Conservation (phyloP, 2,329 filamentous ascomycete genomes). For the Sclerotiophoma versabilis region DNA sequence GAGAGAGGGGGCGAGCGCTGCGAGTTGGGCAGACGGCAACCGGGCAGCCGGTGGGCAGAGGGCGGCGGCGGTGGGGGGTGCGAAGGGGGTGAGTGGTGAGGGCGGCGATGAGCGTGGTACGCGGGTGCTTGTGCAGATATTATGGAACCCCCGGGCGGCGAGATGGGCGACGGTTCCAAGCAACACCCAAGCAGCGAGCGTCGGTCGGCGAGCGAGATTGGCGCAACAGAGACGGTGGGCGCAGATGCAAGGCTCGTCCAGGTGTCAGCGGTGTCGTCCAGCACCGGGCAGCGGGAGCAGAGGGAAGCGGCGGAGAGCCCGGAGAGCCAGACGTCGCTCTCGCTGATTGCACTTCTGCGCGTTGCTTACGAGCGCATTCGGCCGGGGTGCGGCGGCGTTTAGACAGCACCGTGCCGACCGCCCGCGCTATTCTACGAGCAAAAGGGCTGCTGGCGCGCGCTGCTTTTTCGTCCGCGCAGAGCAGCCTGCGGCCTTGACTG, state of each 20-base stretch:
- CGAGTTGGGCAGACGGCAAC: slow-evolving; percentile 11
- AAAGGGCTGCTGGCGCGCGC: neutral
- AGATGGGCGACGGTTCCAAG: slow-evolving; percentile 14
- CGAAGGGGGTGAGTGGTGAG: slow-evolving; percentile 19
- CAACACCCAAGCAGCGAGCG: slow-evolving; percentile 18
- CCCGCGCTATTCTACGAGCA: neutral
- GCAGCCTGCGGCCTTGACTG: neutral
- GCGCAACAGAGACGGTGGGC: slow-evolving; percentile 6
- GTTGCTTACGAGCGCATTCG: slow-evolving; percentile 20
- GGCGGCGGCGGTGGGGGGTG: slow-evolving; percentile 23
- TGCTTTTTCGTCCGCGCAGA: slow-evolving; percentile 11
- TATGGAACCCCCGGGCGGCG: slow-evolving; percentile 18
- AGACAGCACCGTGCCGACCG: slow-evolving; percentile 14
- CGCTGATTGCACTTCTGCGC: slow-evolving; percentile 12
- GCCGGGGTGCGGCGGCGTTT: slow-evolving; percentile 18
- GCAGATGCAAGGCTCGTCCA: slow-evolving; percentile 1
- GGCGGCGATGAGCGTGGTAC: slow-evolving; percentile 13
- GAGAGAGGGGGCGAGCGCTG: slow-evolving; percentile 7
- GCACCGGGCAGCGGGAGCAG: slow-evolving; percentile 12
- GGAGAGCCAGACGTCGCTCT: slow-evolving; percentile 11
- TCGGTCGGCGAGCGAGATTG: slow-evolving; percentile 14
- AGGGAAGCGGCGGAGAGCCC: slow-evolving; percentile 14
- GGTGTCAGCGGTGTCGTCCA: slow-evolving; percentile 11
- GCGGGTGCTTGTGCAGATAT: slow-evolving; percentile 22
- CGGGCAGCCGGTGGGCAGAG: slow-evolving; percentile 18